A percentile compares a stretch with the other conserved stretches of the same genome.
phyloP scores from a whole-genome alignment of 176 grass and related monocot species.

The Raddia guianensis region DNA sequence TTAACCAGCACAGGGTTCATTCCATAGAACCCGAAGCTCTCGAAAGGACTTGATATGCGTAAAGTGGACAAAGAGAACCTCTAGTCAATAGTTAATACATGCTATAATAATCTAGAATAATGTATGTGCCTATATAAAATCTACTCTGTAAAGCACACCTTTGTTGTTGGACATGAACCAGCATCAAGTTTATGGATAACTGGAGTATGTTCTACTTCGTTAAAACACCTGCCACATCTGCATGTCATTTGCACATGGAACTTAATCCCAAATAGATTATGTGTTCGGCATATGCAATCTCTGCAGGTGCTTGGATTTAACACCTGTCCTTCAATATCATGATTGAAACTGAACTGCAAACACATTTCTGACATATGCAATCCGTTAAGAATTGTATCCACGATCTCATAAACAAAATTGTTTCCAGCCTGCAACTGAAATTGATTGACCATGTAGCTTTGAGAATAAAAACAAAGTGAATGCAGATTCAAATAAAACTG shows the following conservation, averaged over 20 bases:
- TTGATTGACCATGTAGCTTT: neutral
- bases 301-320: conserved; percentile 7
- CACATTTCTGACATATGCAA: conserved; percentile 26
- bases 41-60: conserved; percentile 34
- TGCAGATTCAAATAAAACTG: neutral
- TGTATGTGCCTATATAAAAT: neutral
- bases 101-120: neutral
- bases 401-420: conserved; percentile 1
- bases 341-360: conserved; percentile 3
- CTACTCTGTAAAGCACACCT: conserved; percentile 8
- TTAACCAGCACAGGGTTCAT: conserved; percentile 10
- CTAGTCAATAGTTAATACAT: neutral
- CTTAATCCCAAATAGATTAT: conserved; percentile 38
- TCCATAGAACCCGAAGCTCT: conserved; percentile 7
- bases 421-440: neutral
- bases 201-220: conserved; percentile 3
- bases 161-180: conserved; percentile 30
- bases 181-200: conserved; percentile 31
- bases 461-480: neutral
- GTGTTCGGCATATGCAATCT: conserved; percentile 31
- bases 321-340: neutral
- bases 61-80: conserved; percentile 4
- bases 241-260: conserved; percentile 24
- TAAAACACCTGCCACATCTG: conserved; percentile 3
- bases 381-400: conserved; percentile 18